Conservation (phyloP, 345 rosid species). For the Hibiscus tridactylites region DNA sequence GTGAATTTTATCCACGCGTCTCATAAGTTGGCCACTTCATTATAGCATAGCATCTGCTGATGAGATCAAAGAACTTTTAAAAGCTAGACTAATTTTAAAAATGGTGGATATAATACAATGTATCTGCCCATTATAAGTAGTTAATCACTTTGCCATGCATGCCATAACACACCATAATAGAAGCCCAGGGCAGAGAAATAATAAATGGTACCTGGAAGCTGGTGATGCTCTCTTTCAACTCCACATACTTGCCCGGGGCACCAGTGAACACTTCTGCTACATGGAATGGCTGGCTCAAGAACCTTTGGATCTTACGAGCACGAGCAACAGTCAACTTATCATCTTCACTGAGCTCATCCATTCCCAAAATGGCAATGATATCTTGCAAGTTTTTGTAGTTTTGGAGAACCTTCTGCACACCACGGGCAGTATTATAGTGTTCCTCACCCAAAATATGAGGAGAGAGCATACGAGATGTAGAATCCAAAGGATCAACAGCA, state of each 20-base stretch:
- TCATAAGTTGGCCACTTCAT: background rate
- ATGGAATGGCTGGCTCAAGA: conserved; percentile 99
- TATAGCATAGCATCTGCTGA: background rate
- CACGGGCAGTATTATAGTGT: conserved; percentile 96
- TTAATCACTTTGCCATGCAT: background rate
- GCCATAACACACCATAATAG: background rate
- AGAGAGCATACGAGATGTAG: conserved; percentile 96
- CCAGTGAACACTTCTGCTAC: conserved; percentile 99
- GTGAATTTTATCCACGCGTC: background rate
- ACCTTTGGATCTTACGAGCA: conserved; percentile 93
- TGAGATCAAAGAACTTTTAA: background rate
- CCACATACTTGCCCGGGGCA: conserved; percentile 96
- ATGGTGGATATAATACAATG: background rate
- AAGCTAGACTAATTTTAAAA: background rate
- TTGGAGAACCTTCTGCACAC: conserved; percentile 94
- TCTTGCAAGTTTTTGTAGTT: conserved; percentile 99
- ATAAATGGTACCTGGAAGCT: conserved; percentile 76
- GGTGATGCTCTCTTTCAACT: conserved; percentile 74
- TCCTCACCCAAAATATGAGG: conserved; percentile 94
- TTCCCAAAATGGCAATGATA: conserved; percentile 96
- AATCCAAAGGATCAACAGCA: conserved; percentile 97
- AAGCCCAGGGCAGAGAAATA: background rate
- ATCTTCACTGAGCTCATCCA: conserved; percentile 99
- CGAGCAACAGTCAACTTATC: conserved; percentile 95
- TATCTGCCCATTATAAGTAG: background rate